Base-by-base conservation (phyloP, 2,329 filamentous ascomycete species). In the Elsinoe necatrix region DNA sequence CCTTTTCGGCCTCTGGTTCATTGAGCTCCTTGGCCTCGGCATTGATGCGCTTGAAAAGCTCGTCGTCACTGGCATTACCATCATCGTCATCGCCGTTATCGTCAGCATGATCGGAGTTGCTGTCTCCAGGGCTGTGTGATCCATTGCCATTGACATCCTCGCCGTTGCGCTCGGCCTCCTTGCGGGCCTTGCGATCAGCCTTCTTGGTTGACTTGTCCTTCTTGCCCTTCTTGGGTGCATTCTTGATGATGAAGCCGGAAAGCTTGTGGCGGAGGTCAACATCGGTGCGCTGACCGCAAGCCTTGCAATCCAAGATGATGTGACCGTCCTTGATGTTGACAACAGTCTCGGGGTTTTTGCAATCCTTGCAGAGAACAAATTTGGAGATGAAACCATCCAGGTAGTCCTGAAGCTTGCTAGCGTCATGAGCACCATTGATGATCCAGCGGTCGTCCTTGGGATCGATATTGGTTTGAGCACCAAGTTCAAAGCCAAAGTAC, bases 331-430 rank as follows among this genome's bases (percentile, higher is more conserved):
- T 96, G 80, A 97, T 89, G 69, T 87, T 83, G 69, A 97, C 86
- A 63, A 95, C 91, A 63, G 93, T 98, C 80, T 98, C 93, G 34
- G 93, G 93, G 74, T 98, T 98, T 84, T 95, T 95, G 86, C 93
- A 98, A 73, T 95, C 92, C 79, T 95, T 95, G 87, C 93, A 98
- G 62, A 98, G 90, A 68, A 98, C 93, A 65, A 97, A 98, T 77
- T 89, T 95, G 79, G 85, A 82, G 77, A 98, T 98, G 82, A 98
- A 98, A 66, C 91, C 91, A 72, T 97, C 92, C 50, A 98, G 87
- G 67, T 96, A 91, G 72, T 97, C 93, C 79, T 98, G 93, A 50
- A 98, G 86, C 80, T 97, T 97, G 73, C 80, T 77, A 61, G 92
- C 85, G 65, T 98, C 93, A 72, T 98, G 93, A 64, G 92, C 89